Conservation (phyloP, 306 rosid species). For the Prunus dulcis region DNA sequence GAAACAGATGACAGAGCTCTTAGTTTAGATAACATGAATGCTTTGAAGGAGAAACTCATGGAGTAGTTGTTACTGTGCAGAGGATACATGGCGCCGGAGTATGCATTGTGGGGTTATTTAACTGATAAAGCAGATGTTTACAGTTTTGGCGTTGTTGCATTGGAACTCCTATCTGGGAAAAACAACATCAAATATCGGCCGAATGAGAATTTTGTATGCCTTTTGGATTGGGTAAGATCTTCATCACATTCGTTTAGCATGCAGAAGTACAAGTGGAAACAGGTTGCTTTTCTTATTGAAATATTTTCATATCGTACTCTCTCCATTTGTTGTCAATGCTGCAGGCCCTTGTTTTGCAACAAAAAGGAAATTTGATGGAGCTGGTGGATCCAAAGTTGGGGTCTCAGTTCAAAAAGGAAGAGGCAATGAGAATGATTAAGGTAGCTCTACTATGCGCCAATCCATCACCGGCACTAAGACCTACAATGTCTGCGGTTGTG, state of each 20-base stretch:
- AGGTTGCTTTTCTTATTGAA: no score
- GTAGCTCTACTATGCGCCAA: constrained; percentile 55
- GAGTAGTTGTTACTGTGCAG: no score
- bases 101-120: constrained; percentile 56
- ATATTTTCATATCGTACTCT: no score
- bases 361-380: constrained; percentile 31
- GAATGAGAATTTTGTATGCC: constrained; percentile 49
- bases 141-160: constrained; percentile 55
- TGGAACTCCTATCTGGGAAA: constrained; percentile 51
- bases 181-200: constrained; percentile 38
- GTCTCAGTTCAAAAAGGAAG: constrained; percentile 35
- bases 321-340: no score
- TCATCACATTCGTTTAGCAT: no score
- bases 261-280: no score
- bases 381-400: constrained; percentile 54
- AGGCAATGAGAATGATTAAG: constrained; percentile 43
- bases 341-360: constrained; percentile 33
- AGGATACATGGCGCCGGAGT: no score
- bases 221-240: constrained; percentile 53
- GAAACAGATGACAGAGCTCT: no score
- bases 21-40: no score
- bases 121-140: constrained; percentile 59
- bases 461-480: constrained; percentile 47
- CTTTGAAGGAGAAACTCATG: no score
- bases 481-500: constrained; percentile 59